phyloP scores from a whole-genome alignment of 148 eudicot species.

The Chenopodium suecicum region DNA sequence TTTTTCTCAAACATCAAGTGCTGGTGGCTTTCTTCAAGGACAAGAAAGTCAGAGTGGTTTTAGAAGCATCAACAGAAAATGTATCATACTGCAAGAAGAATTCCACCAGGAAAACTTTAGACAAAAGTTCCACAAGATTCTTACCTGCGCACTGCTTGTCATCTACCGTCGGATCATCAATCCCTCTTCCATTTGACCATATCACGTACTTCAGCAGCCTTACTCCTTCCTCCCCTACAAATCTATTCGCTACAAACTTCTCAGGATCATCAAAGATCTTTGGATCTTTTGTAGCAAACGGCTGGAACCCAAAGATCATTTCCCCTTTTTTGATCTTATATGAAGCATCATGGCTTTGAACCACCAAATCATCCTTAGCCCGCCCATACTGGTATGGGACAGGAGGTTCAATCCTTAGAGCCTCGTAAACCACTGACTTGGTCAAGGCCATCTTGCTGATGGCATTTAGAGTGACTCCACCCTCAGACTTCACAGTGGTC shows the following conservation, averaged over 20 bases:
- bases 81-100: slow-evolving; percentile 58
- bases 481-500: slow-evolving; percentile 37
- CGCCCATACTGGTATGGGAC: slow-evolving; percentile 52
- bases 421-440: slow-evolving; percentile 57
- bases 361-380: slow-evolving; percentile 46
- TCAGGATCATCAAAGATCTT: slow-evolving; percentile 43
- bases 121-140: slow-evolving; percentile 49
- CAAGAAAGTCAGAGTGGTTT: slow-evolving; percentile 32
- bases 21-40: slow-evolving; percentile 40
- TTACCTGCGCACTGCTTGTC: slow-evolving; percentile 71
- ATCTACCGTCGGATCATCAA: slow-evolving; percentile 43
- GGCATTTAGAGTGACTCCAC: slow-evolving; percentile 42
- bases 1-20: background rate
- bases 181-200: slow-evolving; percentile 67
- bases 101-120: slow-evolving; percentile 54
- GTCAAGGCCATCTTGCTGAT: slow-evolving; percentile 48
- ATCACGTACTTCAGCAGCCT: slow-evolving; percentile 43
- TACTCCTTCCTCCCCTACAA: slow-evolving; percentile 60
- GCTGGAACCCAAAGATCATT: slow-evolving; percentile 55
- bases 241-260: slow-evolving; percentile 50
- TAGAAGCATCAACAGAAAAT: slow-evolving; percentile 30
- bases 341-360: slow-evolving; percentile 48
- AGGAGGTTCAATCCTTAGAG: slow-evolving; percentile 57
- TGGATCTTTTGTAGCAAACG: slow-evolving; percentile 55
- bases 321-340: slow-evolving; percentile 58